Base-by-base conservation (phyloP, 2,329 filamentous ascomycete species). In the Cordyceps fumosorosea region DNA sequence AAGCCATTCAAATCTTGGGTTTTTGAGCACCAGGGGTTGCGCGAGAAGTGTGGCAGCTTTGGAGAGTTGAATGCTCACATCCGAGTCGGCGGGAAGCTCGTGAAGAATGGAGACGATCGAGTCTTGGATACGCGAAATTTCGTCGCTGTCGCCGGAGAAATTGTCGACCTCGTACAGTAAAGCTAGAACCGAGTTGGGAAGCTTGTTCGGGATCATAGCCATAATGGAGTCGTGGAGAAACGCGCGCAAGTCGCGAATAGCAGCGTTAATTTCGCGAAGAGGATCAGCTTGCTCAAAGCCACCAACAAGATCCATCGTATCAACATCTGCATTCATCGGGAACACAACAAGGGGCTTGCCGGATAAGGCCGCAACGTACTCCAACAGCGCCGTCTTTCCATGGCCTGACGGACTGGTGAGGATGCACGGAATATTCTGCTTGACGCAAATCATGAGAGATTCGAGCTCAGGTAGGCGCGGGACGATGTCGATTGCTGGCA, bases 271-370 rank as follows among this genome's bases (percentile, higher is more conserved):
- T 64, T 89, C 85, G 61, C 93, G 84, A 57, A 89, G 81, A 24
- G 90, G 86, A 71, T 99, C 95, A 20, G 91, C 87, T 75, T 99
- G 95, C 73, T 99, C 95, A 71, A 96, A 99, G 0, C 95, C 95
- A 69, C 95, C 95, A 62, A 99, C 91, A 62, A 99, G 84, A 74
- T 99, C 95, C 87, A 96, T 96, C 0, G 93, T 93, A 73, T 99
- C 95, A 51, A 96, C 90, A 69, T 99, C 96, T 7, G 93, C 89
- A 71, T 96, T 99, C 76, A 99, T 86, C 0, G 93, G 87, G 68
- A 98, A 90, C 18, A 91, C 89, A 37, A 93, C 84, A 3, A 98
- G 78, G 1, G 86, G 81, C 61, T 89, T 89, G 26, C 95, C 95
- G 48, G 85, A 85, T 26, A 89, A 77, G 14, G 89, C 87, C n/a